Evolutionary conservation across 306 rosid species (phyloP).

Genomic region (Benincasa hispida): DNA sequence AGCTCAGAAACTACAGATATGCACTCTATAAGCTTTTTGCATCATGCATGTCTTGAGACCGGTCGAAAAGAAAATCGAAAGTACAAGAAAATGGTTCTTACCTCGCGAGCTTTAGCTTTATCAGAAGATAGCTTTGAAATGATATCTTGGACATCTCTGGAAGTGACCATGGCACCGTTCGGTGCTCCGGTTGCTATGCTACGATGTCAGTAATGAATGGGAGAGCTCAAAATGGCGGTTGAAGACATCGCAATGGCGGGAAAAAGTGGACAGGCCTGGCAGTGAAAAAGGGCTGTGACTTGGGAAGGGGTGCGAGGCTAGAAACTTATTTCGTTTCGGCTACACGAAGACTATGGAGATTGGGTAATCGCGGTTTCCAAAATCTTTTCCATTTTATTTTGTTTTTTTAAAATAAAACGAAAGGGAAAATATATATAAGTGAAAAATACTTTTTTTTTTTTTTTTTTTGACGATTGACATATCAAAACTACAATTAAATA

Average conservation of each 20-base stretch:
- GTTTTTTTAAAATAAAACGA: too few relatives aligned
- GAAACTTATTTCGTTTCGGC: background rate
- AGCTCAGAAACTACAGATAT: background rate
- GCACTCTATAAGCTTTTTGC: background rate
- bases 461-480: too few relatives aligned
- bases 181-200: conserved; percentile 7
- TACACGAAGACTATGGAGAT: background rate
- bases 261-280: conserved; percentile 8
- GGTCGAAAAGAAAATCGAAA: background rate
- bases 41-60: background rate
- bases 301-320: background rate
- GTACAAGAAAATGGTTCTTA: conserved; percentile 10
- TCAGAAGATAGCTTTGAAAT: conserved; percentile 67
- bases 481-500: too few relatives aligned
- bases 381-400: too few relatives aligned
- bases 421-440: too few relatives aligned
- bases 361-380: too few relatives aligned
- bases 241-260: conserved; percentile 22
- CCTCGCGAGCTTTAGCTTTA: conserved; percentile 81
- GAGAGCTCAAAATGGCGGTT: background rate
- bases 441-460: too few relatives aligned
- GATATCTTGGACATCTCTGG: conserved; percentile 73
- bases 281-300: background rate
- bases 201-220: background rate
- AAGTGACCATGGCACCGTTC: conserved; percentile 31